Conservation (phyloP, 306 rosid genomes). For the Boehmeria nivea region DNA sequence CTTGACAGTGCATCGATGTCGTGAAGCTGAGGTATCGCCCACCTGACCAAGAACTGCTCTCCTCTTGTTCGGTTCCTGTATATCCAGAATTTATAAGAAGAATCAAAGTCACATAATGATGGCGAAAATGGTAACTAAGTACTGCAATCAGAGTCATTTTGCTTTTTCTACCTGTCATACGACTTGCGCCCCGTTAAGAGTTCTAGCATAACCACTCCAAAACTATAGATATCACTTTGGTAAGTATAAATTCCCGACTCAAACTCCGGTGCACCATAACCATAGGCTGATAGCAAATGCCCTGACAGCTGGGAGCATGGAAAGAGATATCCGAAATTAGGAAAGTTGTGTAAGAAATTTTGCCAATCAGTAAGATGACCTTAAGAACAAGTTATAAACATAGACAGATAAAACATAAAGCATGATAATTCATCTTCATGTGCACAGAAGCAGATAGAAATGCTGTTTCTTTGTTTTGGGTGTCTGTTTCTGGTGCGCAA, state of each 20-base stretch:
- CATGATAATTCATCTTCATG: too few relatives aligned
- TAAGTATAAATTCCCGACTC: conserved; percentile 81
- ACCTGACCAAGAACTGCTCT: conserved; percentile 82
- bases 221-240: conserved; percentile 83
- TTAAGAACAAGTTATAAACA: too few relatives aligned
- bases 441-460: too few relatives aligned
- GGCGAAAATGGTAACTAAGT: conserved; percentile 1
- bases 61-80: conserved; percentile 58
- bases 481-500: too few relatives aligned
- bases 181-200: conserved; percentile 87
- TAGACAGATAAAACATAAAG: too few relatives aligned
- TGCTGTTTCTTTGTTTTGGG: too few relatives aligned
- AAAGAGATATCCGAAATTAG: conserved; percentile 15
- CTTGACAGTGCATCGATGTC: conserved; percentile 90
- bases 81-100: conserved; percentile 4
- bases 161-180: conserved; percentile 62
- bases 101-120: conserved; percentile 1
- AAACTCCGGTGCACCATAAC: conserved; percentile 97
- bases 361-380: too few relatives aligned
- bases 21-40: conserved; percentile 93
- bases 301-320: conserved; percentile 73
- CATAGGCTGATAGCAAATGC: conserved; percentile 58
- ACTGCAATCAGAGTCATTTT: not conserved
- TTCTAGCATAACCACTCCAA: conserved; percentile 96
- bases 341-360: too few relatives aligned